These are phyloP conservation scores for Fusarium cicatricum DNA, from an alignment of 2,329 filamentous ascomycete species.

Conservation along the genomic window DNA sequence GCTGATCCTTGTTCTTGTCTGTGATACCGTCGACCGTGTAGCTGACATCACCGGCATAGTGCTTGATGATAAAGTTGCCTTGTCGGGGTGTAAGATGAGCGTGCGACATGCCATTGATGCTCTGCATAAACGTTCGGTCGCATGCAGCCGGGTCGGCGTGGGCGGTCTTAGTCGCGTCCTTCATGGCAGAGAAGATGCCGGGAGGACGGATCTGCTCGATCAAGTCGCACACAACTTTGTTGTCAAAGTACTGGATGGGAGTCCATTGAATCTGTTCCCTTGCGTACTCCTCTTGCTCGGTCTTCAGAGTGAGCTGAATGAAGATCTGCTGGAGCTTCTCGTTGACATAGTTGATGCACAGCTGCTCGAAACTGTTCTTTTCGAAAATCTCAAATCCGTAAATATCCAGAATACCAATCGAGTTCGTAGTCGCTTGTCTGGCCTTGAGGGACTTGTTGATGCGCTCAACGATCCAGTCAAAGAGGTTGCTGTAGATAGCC, in stretches of 20 bases:
- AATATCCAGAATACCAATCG: slow-evolving; percentile 97
- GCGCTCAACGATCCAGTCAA: slow-evolving; percentile 97
- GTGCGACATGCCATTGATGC: slow-evolving; percentile 89
- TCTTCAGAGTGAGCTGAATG: slow-evolving; percentile 94
- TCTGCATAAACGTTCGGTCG: slow-evolving; percentile 94
- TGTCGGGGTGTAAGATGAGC: slow-evolving; percentile 91
- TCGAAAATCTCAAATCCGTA: slow-evolving; percentile 99
- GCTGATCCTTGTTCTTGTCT: slow-evolving; percentile 98
- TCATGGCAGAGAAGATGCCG: slow-evolving; percentile 93
- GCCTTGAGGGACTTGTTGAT: slow-evolving; percentile 90
- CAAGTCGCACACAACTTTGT: slow-evolving; percentile 97
- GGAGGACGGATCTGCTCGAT: slow-evolving; percentile 92
- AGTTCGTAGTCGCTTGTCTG: slow-evolving; percentile 77
- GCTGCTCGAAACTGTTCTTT: slow-evolving; percentile 97
- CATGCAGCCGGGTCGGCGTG: slow-evolving; percentile 94
- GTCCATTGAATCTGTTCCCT: slow-evolving; percentile 98
- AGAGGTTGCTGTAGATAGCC: slow-evolving; percentile 97
- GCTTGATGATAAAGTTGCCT: slow-evolving; percentile 97
- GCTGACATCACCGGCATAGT: slow-evolving; percentile 96
- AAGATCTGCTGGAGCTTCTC: slow-evolving; percentile 99
- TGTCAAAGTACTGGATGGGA: slow-evolving; percentile 99
- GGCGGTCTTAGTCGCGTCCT: slow-evolving; percentile 98
- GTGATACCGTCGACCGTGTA: slow-evolving; percentile 97
- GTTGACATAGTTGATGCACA: slow-evolving; percentile 99
- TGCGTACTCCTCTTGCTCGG: slow-evolving; percentile 97